Conservation (phyloP, 2,329 filamentous ascomycete species). For the Akanthomyces muscarius region DNA sequence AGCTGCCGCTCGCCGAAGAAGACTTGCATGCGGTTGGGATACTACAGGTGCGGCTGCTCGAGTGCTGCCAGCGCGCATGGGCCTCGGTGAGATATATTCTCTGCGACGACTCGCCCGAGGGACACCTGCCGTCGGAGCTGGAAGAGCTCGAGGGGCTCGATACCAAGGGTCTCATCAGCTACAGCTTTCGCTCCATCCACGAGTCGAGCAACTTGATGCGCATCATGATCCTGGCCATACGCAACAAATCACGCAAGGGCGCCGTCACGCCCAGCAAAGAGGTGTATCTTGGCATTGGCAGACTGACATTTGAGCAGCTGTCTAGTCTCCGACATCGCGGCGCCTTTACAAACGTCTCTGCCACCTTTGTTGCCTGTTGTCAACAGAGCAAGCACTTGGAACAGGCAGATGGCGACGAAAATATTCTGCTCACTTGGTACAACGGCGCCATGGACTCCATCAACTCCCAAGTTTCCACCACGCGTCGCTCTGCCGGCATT, state of each 20-base stretch:
- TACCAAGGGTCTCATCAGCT: constrained; percentile 87
- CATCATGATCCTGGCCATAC: constrained; percentile 52
- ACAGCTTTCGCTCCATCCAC: constrained; percentile 91
- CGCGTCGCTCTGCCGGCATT: constrained; percentile 85
- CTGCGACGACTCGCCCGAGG: constrained; percentile 93
- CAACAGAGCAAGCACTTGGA: constrained; percentile 52
- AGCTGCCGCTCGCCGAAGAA: constrained; percentile 34
- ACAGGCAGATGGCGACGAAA: constrained; percentile 30
- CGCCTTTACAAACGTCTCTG: constrained; percentile 87
- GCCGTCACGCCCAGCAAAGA: constrained; percentile 45
- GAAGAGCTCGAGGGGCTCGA: constrained; percentile 67
- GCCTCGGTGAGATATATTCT: constrained; percentile 68
- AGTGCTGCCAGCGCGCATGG: constrained; percentile 70
- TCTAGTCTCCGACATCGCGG: constrained; percentile 82
- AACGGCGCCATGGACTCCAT: constrained; percentile 66
- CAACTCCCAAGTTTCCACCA: constrained; percentile 72
- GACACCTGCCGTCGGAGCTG: constrained; percentile 73
- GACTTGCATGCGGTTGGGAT: constrained; percentile 34
- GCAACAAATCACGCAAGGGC: constrained; percentile 41
- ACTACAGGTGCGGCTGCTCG: constrained; percentile 54
- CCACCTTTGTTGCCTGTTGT: constrained; percentile 81
- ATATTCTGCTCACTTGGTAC: constrained; percentile 67
- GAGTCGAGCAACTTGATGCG: constrained; percentile 81
- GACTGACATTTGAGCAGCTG: constrained; percentile 76
- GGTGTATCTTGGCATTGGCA: constrained; percentile 64